Base-by-base conservation (phyloP, 306 rosid species). In the Lagenaria siceraria region DNA sequence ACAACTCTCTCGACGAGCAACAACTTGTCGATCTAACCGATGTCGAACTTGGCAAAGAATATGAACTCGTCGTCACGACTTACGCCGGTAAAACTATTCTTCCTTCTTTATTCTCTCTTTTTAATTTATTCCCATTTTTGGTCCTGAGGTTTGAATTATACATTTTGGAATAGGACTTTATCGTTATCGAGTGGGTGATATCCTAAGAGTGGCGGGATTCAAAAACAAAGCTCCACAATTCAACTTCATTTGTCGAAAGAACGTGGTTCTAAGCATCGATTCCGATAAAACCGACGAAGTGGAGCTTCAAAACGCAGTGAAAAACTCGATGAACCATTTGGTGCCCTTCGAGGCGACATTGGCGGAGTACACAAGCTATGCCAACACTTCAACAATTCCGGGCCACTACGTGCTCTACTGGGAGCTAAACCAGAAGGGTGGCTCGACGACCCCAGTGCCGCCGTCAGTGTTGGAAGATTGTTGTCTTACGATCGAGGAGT, bases 31-130 rank as follows among this genome's bases (percentile, higher is more conserved):
- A 77, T 77, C 54, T 77, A 2, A 65, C 80, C 10, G 74, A 77
- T 19, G 80, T 77, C 21, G 51, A 77, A 48, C 80, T 77, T 12
- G 80, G 80, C 5, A 77, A 48, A 60, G 74, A 77, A 63, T 78
- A 78, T n/a, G 80, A 78, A 17, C 80, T 78, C 27, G 80, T 78
- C 2, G 80, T 78, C 74, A 78, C 80, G 12, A 78, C 80, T 33
- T 78, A 78, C 53, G 80, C 80, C 8, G 80, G 80, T 64, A 69
- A n/a, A n/a, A 69, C 35, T 51, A 69, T 11, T 8, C 10, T 65
- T 36, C 15, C 3, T 4, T 19, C 9, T 3, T 8, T 7, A 1
- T 33, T 33, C 43, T 17, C 46, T 15, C 21, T 29, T 24, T n/a
- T n/a, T n/a, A n/a, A n/a, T n/a, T 7, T 11, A 13, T 61, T 18